phyloP scores from a whole-genome alignment of 202 grass and related monocot species.

The Cymbopogon flexuosus region DNA sequence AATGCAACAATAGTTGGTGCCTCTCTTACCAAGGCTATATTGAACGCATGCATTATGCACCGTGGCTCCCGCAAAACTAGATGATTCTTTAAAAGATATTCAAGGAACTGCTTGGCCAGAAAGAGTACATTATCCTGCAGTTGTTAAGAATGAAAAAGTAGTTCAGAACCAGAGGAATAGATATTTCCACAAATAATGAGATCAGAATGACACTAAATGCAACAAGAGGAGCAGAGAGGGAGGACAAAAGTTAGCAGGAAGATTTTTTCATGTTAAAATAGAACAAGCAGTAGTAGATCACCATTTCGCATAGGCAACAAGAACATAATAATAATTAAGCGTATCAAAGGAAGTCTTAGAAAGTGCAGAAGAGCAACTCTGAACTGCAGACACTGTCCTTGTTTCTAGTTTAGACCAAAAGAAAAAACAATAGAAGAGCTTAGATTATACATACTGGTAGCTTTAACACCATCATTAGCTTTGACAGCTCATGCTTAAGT shows the following conservation, averaged over 20 bases:
- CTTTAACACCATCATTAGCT: conserved; percentile 50
- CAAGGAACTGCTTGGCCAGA: conserved; percentile 48
- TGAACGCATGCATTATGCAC: conserved; percentile 46
- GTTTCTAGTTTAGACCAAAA: conserved; percentile 2
- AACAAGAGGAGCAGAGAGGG: not conserved
- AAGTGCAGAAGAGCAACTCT: not conserved
- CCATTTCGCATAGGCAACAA: not conserved
- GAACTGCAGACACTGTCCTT: not conserved
- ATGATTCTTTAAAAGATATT: conserved; percentile 76
- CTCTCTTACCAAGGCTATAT: conserved; percentile 70
- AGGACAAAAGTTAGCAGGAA: not conserved
- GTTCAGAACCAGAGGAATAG: conserved; percentile 16
- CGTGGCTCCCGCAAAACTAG: conserved; percentile 50
- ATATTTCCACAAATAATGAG: not conserved
- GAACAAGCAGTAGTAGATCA: not conserved
- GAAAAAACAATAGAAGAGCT: not conserved
- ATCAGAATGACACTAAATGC: conserved; percentile 18
- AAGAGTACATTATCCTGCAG: conserved; percentile 50
- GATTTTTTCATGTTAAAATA: not conserved
- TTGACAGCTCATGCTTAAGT: conserved; percentile 57
- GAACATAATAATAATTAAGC: not conserved
- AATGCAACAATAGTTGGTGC: not conserved
- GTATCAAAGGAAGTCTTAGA: not conserved
- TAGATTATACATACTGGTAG: conserved; percentile 57
- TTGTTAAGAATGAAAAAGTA: conserved; percentile 24